A percentile compares a stretch with the other conserved stretches of the same genome.
These are phyloP conservation scores for Xylariales sp. DNA, from an alignment of 2,329 filamentous ascomycete species.

Conservation along the genomic window DNA sequence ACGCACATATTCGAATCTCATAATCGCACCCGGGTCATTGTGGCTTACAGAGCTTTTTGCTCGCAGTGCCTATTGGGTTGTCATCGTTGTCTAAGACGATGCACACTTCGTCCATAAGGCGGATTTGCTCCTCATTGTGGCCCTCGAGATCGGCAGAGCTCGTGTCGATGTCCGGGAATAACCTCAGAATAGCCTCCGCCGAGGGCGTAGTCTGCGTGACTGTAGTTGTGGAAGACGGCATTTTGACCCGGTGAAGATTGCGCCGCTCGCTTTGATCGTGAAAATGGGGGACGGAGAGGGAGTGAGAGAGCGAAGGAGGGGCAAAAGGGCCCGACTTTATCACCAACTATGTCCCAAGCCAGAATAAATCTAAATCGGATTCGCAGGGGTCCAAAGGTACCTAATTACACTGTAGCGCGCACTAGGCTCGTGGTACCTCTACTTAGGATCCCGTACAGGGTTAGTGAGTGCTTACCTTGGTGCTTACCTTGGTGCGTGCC, in stretches of 20 bases:
- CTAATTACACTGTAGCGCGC: neutral
- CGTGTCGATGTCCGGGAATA: conserved; percentile 87
- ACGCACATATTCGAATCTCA: neutral
- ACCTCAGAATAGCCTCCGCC: conserved; percentile 83
- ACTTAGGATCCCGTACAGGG: neutral
- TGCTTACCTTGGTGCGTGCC: too few species aligned
- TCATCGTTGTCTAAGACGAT: conserved; percentile 96
- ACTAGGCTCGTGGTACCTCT: neutral
- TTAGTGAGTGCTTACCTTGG: neutral
- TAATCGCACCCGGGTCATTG: neutral
- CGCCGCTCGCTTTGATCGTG: conserved; percentile 24
- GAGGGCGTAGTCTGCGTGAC: conserved; percentile 69
- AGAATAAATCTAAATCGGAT: neutral
- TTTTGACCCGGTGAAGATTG: conserved; percentile 26
- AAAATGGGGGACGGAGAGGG: conserved; percentile 20
- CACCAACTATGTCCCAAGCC: conserved; percentile 2
- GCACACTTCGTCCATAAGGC: conserved; percentile 98
- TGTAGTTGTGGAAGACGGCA: conserved; percentile 55
- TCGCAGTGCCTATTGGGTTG: conserved; percentile 91
- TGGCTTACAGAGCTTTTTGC: conserved; percentile 92
- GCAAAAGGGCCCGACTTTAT: conserved; percentile 26
- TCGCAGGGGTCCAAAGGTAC: conserved; percentile 17
- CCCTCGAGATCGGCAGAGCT: conserved; percentile 81
- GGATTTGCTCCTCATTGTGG: conserved; percentile 97
- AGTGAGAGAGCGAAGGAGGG: conserved; percentile 26